Evolutionary conservation across 2,329 filamentous ascomycete genomes (phyloP).

Genomic region (Davidsoniella neocaledoniae): DNA sequence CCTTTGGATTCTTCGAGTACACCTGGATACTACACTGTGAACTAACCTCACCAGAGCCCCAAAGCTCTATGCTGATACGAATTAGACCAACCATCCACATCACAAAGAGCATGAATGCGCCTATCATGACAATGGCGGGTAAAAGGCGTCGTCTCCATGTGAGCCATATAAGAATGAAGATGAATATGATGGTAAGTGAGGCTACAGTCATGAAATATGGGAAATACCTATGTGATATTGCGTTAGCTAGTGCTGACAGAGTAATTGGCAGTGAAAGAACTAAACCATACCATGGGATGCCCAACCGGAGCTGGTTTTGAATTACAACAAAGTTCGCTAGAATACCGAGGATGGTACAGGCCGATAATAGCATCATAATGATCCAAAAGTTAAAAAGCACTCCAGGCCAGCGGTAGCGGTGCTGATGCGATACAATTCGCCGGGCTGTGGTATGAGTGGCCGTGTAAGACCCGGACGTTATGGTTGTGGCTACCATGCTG

Average conservation of each 20-base stretch:
- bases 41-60: constrained; percentile 42
- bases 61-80: constrained; percentile 44
- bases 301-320: constrained; percentile 36
- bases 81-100: constrained; percentile 52
- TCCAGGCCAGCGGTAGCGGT: constrained; percentile 53
- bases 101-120: constrained; percentile 47
- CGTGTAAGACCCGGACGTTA: constrained; percentile 7
- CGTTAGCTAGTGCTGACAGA: not conserved
- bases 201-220: constrained; percentile 46
- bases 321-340: constrained; percentile 42
- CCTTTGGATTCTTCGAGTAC: constrained; percentile 31
- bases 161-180: constrained; percentile 45
- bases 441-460: constrained; percentile 1
- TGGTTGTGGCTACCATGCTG: constrained; percentile 3
- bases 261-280: not conserved
- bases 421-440: constrained; percentile 26
- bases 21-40: constrained; percentile 42
- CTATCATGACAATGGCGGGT: constrained; percentile 44
- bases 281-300: constrained; percentile 39
- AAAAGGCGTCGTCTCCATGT: constrained; percentile 44
- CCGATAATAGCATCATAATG: constrained; percentile 44
- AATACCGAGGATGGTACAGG: constrained; percentile 42
- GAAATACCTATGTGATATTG: constrained; percentile 37
- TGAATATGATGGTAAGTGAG: constrained; percentile 46
- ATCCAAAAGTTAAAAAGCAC: constrained; percentile 51